phyloP scores from a whole-genome alignment of 257 asterid genomes.

The Schizonepeta tenuifolia region DNA sequence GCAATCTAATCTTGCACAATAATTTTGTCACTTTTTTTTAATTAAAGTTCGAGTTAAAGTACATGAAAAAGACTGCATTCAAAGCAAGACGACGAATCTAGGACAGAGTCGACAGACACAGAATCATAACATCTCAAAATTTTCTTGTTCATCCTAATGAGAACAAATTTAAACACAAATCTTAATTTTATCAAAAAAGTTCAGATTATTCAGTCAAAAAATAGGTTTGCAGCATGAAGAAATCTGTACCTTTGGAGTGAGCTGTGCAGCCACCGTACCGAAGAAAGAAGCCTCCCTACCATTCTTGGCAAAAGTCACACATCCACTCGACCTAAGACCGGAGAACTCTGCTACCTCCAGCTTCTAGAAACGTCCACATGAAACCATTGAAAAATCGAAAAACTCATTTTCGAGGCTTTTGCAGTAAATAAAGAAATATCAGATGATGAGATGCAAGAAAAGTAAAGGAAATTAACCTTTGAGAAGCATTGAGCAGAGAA shows the following conservation, averaged over 20 bases:
- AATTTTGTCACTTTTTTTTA: background rate
- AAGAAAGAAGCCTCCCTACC: slow-evolving; percentile 63
- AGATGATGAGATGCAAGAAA: background rate
- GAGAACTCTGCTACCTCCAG: slow-evolving; percentile 69
- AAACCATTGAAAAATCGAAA: background rate
- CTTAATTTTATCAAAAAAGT: background rate
- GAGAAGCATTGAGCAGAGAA: slow-evolving; percentile 70
- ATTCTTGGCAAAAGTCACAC: slow-evolving; percentile 56
- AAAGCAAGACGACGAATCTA: background rate
- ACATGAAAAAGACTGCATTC: background rate
- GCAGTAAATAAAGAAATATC: background rate
- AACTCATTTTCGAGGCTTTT: background rate
- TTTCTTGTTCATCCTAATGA: background rate
- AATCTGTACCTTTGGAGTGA: slow-evolving; percentile 58
- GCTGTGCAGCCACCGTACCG: slow-evolving; percentile 70
- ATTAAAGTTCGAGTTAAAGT: background rate
- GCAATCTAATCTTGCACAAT: slow-evolving; percentile 43
- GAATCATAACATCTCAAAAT: background rate
- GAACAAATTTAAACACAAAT: background rate
- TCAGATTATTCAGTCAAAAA: background rate
- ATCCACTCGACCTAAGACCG: slow-evolving; percentile 68
- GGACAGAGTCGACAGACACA: too few species aligned
- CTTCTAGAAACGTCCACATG: slow-evolving; percentile 44
- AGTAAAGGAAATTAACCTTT: slow-evolving; percentile 46
- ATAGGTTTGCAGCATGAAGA: background rate